Evolutionary conservation across 169 alveolate species (phyloP).

Genomic region (Fabrea salina): DNA sequence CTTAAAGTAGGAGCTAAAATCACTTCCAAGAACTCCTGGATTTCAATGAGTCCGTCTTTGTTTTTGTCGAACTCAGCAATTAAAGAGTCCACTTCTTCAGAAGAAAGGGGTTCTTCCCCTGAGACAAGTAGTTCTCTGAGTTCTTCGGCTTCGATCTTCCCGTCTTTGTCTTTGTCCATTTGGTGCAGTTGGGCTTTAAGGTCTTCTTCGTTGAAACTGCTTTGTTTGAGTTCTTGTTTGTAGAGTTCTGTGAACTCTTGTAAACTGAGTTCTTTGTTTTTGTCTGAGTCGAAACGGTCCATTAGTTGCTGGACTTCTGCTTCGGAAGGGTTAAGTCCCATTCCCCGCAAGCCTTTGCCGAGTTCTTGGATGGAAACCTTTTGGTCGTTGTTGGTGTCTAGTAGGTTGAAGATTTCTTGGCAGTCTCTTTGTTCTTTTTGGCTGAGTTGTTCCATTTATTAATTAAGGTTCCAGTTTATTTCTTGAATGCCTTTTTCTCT

Average conservation of each 20-base stretch:
- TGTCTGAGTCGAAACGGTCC: constrained; percentile 1
- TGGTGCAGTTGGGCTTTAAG: not conserved
- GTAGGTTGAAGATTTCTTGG: constrained; percentile 10
- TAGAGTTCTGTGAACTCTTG: not conserved
- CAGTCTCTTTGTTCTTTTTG: not conserved
- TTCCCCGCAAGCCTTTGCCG: constrained; percentile 6
- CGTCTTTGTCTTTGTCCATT: not conserved
- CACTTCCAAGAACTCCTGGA: not conserved
- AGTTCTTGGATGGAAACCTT: not conserved
- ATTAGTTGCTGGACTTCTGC: not conserved
- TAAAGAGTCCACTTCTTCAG: constrained; percentile 2
- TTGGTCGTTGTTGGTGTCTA: not conserved
- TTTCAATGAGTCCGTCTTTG: not conserved
- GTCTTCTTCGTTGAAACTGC: not conserved
- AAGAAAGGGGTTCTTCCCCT: constrained; percentile 17
- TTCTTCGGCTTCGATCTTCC: not conserved
- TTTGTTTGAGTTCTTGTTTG: not conserved
- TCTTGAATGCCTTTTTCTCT: constrained; percentile 17
- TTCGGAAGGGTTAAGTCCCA: constrained; percentile 13
- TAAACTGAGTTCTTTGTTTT: not conserved
- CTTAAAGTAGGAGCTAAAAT: no score
- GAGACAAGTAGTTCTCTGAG: not conserved
- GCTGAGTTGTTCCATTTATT: no score
- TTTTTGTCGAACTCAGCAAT: constrained; percentile 17
- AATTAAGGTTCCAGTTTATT: constrained; percentile 29